Evolutionary conservation across 345 rosid species (phyloP), one percentile per base, ranked within the genome.

Genomic region (Trapa incisa): DNA sequence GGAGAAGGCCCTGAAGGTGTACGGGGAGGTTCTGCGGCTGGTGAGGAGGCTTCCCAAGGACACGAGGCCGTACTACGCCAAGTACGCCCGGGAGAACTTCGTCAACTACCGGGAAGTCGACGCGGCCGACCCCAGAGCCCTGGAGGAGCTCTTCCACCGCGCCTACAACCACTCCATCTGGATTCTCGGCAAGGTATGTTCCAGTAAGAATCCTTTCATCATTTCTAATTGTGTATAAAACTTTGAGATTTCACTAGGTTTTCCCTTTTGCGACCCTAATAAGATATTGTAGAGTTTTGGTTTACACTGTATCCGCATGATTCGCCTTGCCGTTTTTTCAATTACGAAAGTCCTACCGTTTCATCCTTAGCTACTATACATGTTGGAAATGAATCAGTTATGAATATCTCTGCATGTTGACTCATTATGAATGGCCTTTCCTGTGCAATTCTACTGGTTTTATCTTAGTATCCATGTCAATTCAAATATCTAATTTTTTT

Each of bases 121-220:
- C 60, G 78, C 73, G 66, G 71, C 70, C 61, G 91, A 86, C 75
- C 57, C 82, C 71, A 68, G 71, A 32, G 73, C 91, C 71, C 82
- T 91, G 35, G 82, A 84, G 17, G 97, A 94, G 83, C 92, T 89
- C 83, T 91, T 82, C 74, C 89, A 75, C 66, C 79, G 99, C 58
- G 84, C 96, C 14, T 89, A 87, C 62, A 83, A 81, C 76, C 99
- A 94, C 80, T 91, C 99, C 62, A 72, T 89, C 54, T 91, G 99
- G 99, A 87, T 94, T 73, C 93, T 91, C 81, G 79, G 79, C 70
- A 94, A 94, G 99, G 96, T 89, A 39, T 17, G 1, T 32, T 42
- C 6, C 61, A 45, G 43, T 8, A 4, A 41, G 29, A 41, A 8
- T 8, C 43, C 43, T 41, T 41, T 48, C 29, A 41, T 17, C 48